Conservation (phyloP, 805 yeast genomes). For the Candida alai region DNA sequence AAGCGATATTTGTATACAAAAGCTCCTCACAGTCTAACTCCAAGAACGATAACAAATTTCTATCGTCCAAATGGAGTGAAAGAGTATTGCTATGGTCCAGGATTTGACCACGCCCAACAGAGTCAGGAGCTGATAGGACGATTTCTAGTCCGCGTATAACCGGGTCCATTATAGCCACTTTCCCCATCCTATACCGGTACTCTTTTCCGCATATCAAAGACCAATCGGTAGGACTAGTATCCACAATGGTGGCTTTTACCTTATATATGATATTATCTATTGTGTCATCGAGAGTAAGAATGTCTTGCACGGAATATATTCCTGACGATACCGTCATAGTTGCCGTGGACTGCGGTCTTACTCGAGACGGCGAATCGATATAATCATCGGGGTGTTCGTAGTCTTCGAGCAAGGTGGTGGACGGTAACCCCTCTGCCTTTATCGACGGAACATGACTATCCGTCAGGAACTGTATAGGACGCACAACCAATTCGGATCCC, state of each 20-base stretch:
- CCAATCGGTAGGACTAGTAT: constrained; percentile 4
- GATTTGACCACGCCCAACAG: not conserved
- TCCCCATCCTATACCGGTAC: not conserved
- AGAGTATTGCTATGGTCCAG: not conserved
- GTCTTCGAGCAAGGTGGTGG: no score
- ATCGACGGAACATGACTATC: no score
- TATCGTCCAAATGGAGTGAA: constrained; percentile 1
- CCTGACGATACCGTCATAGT: not conserved
- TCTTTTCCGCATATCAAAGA: constrained; percentile 4
- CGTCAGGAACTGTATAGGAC: no score
- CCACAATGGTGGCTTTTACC: constrained; percentile 1
- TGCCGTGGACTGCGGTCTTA: no score
- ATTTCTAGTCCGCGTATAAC: constrained; percentile 3
- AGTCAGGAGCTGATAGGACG: not conserved
- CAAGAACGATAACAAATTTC: constrained; percentile 1
- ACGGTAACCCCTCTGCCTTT: no score
- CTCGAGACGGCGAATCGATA: no score
- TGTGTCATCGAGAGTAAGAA: not conserved
- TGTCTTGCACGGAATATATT: not conserved
- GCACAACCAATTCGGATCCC: no score
- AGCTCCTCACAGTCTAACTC: not conserved
- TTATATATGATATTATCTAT: constrained; percentile 3
- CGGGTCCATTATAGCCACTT: constrained; percentile 1
- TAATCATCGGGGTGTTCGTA: not conserved
- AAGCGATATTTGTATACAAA: not conserved